These are phyloP conservation scores for Hanseniaspora uvarum DNA, from an alignment of 1,139 yeast species.

Conservation along the genomic window DNA sequence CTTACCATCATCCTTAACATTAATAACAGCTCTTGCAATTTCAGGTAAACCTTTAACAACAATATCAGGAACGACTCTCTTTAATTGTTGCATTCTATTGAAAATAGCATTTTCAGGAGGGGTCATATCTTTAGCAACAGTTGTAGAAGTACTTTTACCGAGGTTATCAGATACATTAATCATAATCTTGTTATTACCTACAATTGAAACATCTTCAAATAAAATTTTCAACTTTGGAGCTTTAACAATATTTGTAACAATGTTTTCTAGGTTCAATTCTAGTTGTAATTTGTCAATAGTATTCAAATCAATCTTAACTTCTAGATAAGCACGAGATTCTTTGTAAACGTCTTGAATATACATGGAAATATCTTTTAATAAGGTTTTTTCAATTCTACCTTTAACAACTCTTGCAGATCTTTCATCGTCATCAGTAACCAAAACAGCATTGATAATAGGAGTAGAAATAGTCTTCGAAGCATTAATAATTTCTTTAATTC, in stretches of 20 bases:
- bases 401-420: slow-evolving; percentile 97
- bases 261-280: slow-evolving; percentile 75
- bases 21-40: slow-evolving; percentile 90
- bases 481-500: slow-evolving; percentile 95
- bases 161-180: slow-evolving; percentile 57
- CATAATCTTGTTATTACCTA: slow-evolving; percentile 59
- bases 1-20: slow-evolving; percentile 70
- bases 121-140: slow-evolving; percentile 35
- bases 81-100: slow-evolving; percentile 80
- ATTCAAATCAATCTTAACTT: slow-evolving; percentile 68
- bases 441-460: slow-evolving; percentile 88
- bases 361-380: slow-evolving; percentile 72
- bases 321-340: slow-evolving; percentile 65
- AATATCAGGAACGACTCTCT: slow-evolving; percentile 73
- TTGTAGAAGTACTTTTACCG: slow-evolving; percentile 34
- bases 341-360: slow-evolving; percentile 90
- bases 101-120: slow-evolving; percentile 51
- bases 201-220: slow-evolving; percentile 58
- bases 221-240: slow-evolving; percentile 87
- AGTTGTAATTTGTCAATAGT: slow-evolving; percentile 85
- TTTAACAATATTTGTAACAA: slow-evolving; percentile 66
- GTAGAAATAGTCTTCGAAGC: slow-evolving; percentile 93
- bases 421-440: slow-evolving; percentile 89
- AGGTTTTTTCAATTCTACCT: slow-evolving; percentile 91
- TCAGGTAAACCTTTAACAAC: slow-evolving; percentile 89